A percentile compares a stretch with the other conserved stretches of the same genome.
These are phyloP conservation scores for Ceratocystis lukuohia DNA, from an alignment of 2,329 filamentous ascomycete genomes.

Conservation along the genomic window DNA sequence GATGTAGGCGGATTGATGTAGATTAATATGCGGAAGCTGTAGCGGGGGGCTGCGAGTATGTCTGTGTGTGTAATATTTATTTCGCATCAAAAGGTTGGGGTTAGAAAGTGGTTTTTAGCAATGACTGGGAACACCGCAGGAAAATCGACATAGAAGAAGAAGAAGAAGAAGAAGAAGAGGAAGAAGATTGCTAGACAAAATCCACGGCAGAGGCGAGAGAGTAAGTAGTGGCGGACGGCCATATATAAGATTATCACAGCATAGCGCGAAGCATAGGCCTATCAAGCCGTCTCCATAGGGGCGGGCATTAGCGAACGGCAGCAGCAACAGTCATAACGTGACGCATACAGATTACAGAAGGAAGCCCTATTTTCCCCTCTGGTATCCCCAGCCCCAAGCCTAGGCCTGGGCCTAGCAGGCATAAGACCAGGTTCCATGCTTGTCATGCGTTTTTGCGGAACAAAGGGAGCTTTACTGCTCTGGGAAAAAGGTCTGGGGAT, in stretches of 20 bases:
- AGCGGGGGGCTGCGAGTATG: no score
- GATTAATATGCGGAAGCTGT: no score
- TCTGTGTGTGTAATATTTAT: no score
- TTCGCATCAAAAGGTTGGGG: no score
- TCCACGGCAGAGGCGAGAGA: neutral
- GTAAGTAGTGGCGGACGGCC: neutral
- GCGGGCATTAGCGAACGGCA: no score
- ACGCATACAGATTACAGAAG: neutral
- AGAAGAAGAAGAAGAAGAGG: neutral
- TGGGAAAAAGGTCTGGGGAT: neutral
- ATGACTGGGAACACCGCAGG: no score
- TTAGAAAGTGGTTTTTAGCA: no score
- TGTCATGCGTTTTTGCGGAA: conserved; percentile 1
- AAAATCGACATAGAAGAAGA: neutral
- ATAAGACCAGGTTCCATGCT: neutral
- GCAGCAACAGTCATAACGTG: neutral
- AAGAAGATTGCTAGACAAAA: neutral
- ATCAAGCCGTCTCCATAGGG: neutral
- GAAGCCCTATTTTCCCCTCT: neutral
- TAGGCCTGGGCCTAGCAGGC: neutral
- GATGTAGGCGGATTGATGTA: no score
- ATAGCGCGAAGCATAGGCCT: neutral
- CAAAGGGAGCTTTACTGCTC: conserved; percentile 5
- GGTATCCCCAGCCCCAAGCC: neutral
- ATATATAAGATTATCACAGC: neutral